Percentiles rank a stretch among this genome's conserved stretches.
phyloP scores from a whole-genome alignment of 164 flowering plant genomes.

The Vitis rupestris region DNA sequence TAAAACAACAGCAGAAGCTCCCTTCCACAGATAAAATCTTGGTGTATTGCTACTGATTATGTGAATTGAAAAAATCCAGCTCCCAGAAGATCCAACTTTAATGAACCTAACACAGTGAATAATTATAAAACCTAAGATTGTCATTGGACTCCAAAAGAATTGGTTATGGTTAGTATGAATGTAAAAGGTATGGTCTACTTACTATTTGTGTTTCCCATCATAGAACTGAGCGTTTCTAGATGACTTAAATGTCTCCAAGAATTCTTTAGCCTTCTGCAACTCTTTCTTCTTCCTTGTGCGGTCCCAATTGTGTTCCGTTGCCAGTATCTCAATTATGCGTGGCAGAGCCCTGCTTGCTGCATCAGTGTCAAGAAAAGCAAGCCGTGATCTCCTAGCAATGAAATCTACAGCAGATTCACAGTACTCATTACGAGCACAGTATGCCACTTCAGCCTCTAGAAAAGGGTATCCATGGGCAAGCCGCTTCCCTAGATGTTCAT shows the following conservation, averaged over 20 bases:
- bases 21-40: too few species aligned
- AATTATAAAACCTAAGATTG: too few species aligned
- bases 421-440: conserved; percentile 91
- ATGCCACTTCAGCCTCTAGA: conserved; percentile 96
- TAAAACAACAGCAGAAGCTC: too few species aligned
- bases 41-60: too few species aligned
- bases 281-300: conserved; percentile 65
- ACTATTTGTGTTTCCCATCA: conserved; percentile 79
- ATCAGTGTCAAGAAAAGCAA: conserved; percentile 96
- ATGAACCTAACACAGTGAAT: too few species aligned
- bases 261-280: conserved; percentile 52
- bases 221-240: conserved; percentile 87
- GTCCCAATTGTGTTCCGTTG: conserved; percentile 87
- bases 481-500: conserved; percentile 87
- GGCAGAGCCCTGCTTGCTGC: conserved; percentile 88
- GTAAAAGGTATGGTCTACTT: too few species aligned
- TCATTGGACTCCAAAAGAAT: too few species aligned
- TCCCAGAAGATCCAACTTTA: too few species aligned
- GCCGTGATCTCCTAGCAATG: conserved; percentile 85
- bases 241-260: conserved; percentile 86
- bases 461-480: conserved; percentile 97
- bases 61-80: too few species aligned
- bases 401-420: conserved; percentile 97
- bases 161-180: too few species aligned
- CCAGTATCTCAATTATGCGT: conserved; percentile 71